These are phyloP conservation scores for Sclerotinia sclerotiorum DNA, from an alignment of 2,329 filamentous ascomycete species.

Conservation along the genomic window DNA sequence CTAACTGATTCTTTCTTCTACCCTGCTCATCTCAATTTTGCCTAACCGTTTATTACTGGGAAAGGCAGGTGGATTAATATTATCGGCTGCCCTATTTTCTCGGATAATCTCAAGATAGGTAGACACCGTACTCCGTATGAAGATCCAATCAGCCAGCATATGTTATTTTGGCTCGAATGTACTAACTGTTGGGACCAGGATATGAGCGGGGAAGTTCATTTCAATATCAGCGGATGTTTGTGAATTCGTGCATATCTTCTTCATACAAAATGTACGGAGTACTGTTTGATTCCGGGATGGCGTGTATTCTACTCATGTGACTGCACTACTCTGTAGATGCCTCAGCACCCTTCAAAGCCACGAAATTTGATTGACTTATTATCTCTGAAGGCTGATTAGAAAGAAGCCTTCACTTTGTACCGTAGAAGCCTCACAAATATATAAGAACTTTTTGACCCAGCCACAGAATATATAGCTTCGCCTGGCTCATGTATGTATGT, in stretches of 20 bases:
- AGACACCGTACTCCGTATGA: background rate
- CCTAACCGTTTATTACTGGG: background rate
- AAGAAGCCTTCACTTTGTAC: background rate
- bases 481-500: constrained; percentile 19
- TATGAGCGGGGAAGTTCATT: constrained; percentile 3
- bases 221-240: background rate
- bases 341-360: constrained; percentile 13
- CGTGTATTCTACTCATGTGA: background rate
- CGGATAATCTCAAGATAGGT: background rate
- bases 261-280: background rate
- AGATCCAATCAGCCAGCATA: constrained; percentile 14
- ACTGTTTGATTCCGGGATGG: background rate
- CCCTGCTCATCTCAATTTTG: background rate
- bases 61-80: background rate
- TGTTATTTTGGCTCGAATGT: background rate
- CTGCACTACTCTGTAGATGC: background rate
- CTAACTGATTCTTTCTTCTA: background rate
- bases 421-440: constrained; percentile 20
- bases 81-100: background rate
- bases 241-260: background rate
- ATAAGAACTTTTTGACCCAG: constrained; percentile 13
- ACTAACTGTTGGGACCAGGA: background rate
- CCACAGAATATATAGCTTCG: constrained; percentile 17
- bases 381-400: too few relatives aligned
- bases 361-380: background rate